phyloP scores from a whole-genome alignment of 2,329 filamentous ascomycete genomes.

The Epichloe glyceriae region DNA sequence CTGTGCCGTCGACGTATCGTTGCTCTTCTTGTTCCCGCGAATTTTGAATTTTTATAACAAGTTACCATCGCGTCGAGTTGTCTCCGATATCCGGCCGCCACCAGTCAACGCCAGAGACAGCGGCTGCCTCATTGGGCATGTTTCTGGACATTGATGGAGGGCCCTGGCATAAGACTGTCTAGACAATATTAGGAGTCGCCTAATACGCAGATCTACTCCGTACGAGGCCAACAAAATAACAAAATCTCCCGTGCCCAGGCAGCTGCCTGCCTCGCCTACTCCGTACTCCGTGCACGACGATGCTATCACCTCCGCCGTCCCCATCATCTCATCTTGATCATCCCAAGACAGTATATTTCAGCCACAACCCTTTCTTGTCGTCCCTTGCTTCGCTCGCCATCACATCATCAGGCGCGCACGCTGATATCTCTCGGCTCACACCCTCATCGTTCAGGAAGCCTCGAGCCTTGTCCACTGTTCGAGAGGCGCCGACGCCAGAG shows the following conservation, averaged over 20 bases:
- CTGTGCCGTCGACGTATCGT: too few species aligned
- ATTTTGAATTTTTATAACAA: too few species aligned
- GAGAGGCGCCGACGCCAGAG: background rate
- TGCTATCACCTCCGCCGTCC: background rate
- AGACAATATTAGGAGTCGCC: too few species aligned
- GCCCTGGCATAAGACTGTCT: too few species aligned
- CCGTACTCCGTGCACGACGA: background rate
- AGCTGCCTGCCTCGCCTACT: background rate
- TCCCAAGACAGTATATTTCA: conserved; percentile 1
- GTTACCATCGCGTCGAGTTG: too few species aligned
- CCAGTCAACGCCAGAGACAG: too few species aligned
- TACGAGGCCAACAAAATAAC: background rate
- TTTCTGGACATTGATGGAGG: too few species aligned
- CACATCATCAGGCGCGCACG: background rate
- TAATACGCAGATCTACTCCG: too few species aligned
- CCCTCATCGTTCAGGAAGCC: background rate
- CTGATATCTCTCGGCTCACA: background rate
- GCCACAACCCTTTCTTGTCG: background rate
- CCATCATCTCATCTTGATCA: background rate
- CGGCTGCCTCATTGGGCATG: too few species aligned
- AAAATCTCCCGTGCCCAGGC: background rate
- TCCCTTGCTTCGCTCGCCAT: background rate
- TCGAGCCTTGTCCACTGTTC: conserved; percentile 1
- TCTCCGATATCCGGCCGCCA: too few species aligned
- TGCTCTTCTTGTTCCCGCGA: too few species aligned